Evolutionary conservation across 2,329 filamentous ascomycete species (phyloP), one percentile per base, ranked within the genome.

Genomic region (Penicillium sp.): DNA sequence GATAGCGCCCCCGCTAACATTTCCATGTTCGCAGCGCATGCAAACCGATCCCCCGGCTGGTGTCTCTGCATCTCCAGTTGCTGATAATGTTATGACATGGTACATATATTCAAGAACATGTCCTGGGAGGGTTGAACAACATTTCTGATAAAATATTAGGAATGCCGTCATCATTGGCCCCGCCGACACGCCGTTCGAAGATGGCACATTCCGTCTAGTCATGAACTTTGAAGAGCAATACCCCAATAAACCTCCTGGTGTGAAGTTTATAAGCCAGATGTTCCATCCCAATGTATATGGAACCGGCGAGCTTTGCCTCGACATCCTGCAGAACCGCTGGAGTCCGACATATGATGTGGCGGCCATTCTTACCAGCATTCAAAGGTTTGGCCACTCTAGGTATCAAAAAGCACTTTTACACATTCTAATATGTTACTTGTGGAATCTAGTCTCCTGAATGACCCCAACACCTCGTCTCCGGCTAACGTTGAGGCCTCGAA

Each of bases 171-270:
- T 99, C 59, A 97, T 99, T 66, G 93, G 93, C 9, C 93, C 93
- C 36, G 91, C 91, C 56, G 94, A 99, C 69, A 99, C 94, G 1
- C 93, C 94, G 1, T 99, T 97, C 69, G 94, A 99, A 76, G 94
- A 99, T 74, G 94, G 94, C 59, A 99, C 94, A 19, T 99, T 99
- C 74, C 84, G 93, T 62, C 86, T 99, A 10, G 92, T 97, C 47
- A 97, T 99, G 93, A 91, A 97, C 71, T 99, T 99, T 66, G 94
- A 97, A 72, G 94, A 99, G 74, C 92, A 96, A 69, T 99, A 99
- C 68, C 94, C 94, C 29, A 99, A 97, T 78, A 97, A 97, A 74
- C 94, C 94, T 5, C 94, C 94, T 0, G 89, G 91, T 32, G 94
- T 97, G 77, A 97, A 97, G 72, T 99, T 99, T 74, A 96, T 99